Evolutionary conservation across 2,329 filamentous ascomycete species (phyloP), one percentile per base, ranked within the genome.

Genomic region (Ophiostoma sp.): DNA sequence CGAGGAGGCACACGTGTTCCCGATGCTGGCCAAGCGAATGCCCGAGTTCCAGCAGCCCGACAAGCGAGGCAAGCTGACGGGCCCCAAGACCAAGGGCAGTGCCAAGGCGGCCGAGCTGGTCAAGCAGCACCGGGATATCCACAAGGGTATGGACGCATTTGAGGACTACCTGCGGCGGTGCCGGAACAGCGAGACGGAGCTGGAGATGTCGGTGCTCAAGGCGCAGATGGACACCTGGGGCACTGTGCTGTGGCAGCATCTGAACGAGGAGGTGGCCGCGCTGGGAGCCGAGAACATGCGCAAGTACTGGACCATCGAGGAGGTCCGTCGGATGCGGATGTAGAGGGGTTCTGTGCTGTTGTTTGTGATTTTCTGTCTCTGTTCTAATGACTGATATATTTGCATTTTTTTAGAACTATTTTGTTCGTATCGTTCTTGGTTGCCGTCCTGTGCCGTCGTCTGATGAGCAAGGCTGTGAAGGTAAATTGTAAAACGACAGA

Each of bases 281-380:
- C 79, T 97, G 41, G 87, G 89, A 1, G 93, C 93, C 64, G 91
- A 95, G 78, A 96, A 94, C 77, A 96, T 97, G 93, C 84, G 92
- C 74, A 87, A 83, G 79, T 93, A 91, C 79, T 97, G 92, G 91
- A 90, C 83, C 0, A 74, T 88, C 72, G 87, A 91, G 66, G 93
- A 97, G 83, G 89, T 97, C 69, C 70, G 71, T 57, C 71, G 69
- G 15, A 57, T 75, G 48, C 70, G 86, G 0, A 92, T 93, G 81
- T 93, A 77, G 79, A 11, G 15, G 23, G 57, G 15, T n/a, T 2
- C n/a, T 52, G 7, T 7, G 7, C 3, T 52, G 17, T 52, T 17
- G 48, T n/a, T 52, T 52, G 23, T 11, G n/a, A 27, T 8, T 7
- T 13, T 27, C 48, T 23, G 52, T 4, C 27, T 23, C 52, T 57